phyloP scores from a whole-genome alignment of 2,329 filamentous ascomycete species.

The Hymenoscyphus scutula region DNA sequence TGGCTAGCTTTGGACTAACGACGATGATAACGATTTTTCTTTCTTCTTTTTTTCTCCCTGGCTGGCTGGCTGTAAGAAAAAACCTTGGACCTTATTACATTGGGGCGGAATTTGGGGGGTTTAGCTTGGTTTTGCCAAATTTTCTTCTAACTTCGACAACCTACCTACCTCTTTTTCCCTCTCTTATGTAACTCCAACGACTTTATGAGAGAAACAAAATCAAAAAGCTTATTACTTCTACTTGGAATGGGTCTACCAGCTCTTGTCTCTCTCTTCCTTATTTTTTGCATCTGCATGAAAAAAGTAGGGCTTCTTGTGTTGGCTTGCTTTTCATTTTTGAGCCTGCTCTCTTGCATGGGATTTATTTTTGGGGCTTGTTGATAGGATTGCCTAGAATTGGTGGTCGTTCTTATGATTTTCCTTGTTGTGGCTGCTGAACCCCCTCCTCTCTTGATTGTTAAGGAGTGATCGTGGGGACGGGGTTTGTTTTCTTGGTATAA shows the following conservation, averaged over 20 bases:
- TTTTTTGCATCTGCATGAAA: not conserved
- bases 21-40: slow-evolving; percentile 40
- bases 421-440: no score
- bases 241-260: no score
- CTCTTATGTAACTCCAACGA: slow-evolving; percentile 4
- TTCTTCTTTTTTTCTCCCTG: slow-evolving; percentile 32
- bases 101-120: not conserved
- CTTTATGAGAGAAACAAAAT: slow-evolving; percentile 3
- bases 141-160: not conserved
- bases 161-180: not conserved
- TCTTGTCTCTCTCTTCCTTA: not conserved
- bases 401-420: no score
- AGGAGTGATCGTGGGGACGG: no score
- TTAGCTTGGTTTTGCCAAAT: not conserved
- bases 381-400: no score
- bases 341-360: no score
- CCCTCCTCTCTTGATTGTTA: no score
- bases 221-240: slow-evolving; percentile 1
- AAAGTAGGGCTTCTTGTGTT: not conserved
- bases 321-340: no score
- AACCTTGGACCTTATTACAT: not conserved
- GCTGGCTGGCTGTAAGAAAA: slow-evolving; percentile 3
- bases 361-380: no score
- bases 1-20: slow-evolving; percentile 38
- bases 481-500: no score